These are phyloP conservation scores for Epichloe amarillans DNA, from an alignment of 2,329 filamentous ascomycete genomes.

Conservation along the genomic window DNA sequence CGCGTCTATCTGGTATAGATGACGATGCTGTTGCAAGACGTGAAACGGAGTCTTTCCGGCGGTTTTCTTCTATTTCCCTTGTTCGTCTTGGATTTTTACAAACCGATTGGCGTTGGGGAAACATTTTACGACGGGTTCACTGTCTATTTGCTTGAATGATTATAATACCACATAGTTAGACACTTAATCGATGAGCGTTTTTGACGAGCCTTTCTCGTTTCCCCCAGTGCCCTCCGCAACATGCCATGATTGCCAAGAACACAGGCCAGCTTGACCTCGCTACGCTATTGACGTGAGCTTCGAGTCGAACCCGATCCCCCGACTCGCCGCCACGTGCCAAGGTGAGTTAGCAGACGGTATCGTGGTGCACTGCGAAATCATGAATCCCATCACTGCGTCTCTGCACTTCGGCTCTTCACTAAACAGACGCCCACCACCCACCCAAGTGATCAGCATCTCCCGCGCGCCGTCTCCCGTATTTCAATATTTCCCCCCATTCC, in stretches of 20 bases:
- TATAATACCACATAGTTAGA: constrained; percentile 9
- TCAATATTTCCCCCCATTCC: background rate
- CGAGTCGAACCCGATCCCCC: too few species aligned
- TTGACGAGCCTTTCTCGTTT: background rate
- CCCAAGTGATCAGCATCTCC: too few species aligned
- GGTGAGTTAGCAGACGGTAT: too few species aligned
- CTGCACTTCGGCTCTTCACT: background rate
- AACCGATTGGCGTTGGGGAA: background rate
- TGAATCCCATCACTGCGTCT: too few species aligned
- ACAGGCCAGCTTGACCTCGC: too few species aligned
- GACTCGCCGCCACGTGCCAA: too few species aligned
- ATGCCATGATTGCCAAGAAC: too few species aligned
- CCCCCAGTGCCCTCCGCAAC: background rate
- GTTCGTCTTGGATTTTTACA: background rate
- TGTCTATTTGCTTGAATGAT: background rate
- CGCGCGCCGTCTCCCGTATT: background rate
- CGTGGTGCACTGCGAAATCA: too few species aligned
- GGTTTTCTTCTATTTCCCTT: background rate
- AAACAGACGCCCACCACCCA: background rate
- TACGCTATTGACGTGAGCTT: too few species aligned
- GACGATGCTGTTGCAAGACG: background rate
- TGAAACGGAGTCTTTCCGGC: background rate
- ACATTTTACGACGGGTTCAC: background rate
- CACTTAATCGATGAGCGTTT: background rate
- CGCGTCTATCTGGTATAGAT: background rate